Conservation (phyloP, 2,329 filamentous ascomycete genomes). For the Neocatenulostroma microsporum region DNA sequence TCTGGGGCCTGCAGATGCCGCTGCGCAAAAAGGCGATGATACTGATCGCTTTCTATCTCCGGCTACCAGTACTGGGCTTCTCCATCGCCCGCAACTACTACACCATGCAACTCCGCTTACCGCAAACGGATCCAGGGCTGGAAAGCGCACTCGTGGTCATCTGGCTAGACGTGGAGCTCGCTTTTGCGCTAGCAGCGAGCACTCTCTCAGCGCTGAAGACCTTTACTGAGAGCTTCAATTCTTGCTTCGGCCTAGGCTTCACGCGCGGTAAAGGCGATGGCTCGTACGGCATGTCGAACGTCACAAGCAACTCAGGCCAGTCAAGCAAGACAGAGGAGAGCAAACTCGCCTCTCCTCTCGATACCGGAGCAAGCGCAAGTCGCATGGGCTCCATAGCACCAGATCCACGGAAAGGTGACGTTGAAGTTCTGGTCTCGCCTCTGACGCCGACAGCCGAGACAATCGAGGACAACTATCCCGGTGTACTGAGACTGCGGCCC, state of each 20-base stretch:
- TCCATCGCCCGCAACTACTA: constrained; percentile 31
- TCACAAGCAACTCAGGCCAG: constrained; percentile 11
- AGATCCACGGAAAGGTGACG: neutral
- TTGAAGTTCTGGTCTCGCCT: neutral
- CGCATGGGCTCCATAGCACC: constrained; percentile 6
- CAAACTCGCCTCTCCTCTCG: neutral
- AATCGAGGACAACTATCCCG: constrained; percentile 1
- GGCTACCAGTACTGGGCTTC: constrained; percentile 30
- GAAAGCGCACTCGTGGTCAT: constrained; percentile 28
- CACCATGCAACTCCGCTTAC: constrained; percentile 20
- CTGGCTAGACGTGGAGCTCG: constrained; percentile 32
- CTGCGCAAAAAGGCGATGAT: constrained; percentile 28
- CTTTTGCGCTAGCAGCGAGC: constrained; percentile 35
- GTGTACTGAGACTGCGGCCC: constrained; percentile 16
- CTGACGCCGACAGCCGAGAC: constrained; percentile 1
- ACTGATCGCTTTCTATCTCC: constrained; percentile 31
- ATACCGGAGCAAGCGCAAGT: constrained; percentile 1
- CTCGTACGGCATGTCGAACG: constrained; percentile 22
- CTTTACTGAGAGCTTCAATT: constrained; percentile 36
- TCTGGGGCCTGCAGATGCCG: constrained; percentile 33
- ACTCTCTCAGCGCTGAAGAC: constrained; percentile 37
- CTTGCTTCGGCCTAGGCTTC: constrained; percentile 31
- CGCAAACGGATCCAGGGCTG: constrained; percentile 26
- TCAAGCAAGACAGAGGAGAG: constrained; percentile 12
- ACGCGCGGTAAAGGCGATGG: constrained; percentile 23